These are phyloP conservation scores for Aspergillus jensenii DNA, from an alignment of 2,329 filamentous ascomycete species.

Conservation along the genomic window DNA sequence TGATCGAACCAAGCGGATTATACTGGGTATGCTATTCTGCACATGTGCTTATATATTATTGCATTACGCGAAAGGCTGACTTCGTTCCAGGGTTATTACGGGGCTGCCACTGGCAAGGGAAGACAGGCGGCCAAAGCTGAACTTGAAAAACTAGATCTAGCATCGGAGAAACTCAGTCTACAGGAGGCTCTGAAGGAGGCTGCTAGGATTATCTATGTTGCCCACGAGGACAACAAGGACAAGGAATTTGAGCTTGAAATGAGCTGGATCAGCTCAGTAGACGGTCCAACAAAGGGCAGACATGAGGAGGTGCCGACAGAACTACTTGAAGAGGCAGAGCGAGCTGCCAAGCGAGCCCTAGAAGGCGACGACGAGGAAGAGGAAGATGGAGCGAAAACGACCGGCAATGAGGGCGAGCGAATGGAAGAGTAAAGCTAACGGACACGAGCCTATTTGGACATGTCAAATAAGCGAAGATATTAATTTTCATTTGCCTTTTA, in stretches of 20 bases:
- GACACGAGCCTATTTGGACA: background rate
- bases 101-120: conserved; percentile 94
- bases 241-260: conserved; percentile 99
- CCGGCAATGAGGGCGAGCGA: conserved; percentile 66
- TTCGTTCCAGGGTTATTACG: conserved; percentile 76
- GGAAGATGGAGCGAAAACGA: conserved; percentile 62
- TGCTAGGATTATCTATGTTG: conserved; percentile 93
- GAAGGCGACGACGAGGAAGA: conserved; percentile 83
- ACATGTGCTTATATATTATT: background rate
- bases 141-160: conserved; percentile 93
- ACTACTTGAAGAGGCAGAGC: conserved; percentile 86
- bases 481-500: background rate
- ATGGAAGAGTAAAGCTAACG: conserved; percentile 73
- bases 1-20: conserved; percentile 95
- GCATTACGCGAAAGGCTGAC: conserved; percentile 22
- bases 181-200: conserved; percentile 93
- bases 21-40: conserved; percentile 69
- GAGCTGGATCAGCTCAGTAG: conserved; percentile 88
- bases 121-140: conserved; percentile 96
- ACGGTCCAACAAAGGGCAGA: conserved; percentile 86
- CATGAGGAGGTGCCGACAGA: conserved; percentile 93
- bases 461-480: conserved; percentile 1
- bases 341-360: conserved; percentile 83
- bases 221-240: conserved; percentile 98
- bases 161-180: conserved; percentile 72